Evolutionary conservation across 306 rosid genomes (phyloP), one percentile per base, ranked within the genome.

Genomic region (Ziziphus jujuba): DNA sequence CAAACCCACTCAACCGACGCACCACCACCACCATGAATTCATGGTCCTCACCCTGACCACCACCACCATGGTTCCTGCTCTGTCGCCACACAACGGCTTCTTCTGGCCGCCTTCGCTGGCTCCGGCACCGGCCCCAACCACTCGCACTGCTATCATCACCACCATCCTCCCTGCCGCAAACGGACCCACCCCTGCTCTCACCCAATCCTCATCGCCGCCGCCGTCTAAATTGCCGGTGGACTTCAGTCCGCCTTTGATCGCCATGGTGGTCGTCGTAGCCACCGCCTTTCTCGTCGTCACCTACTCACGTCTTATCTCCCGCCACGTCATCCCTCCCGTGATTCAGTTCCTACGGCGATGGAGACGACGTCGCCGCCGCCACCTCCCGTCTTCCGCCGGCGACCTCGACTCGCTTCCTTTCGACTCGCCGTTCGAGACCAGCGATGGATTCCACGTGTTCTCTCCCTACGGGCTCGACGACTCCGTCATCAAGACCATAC

Each of bases 391-490:
- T 2, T 86, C 95, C 7, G 48, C 82, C 9, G 93, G 81, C n/a
- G 98, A 89, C 80, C 53, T 82, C 1, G 97, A 92, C 35, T 89
- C 97, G 0, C 79, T 88, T 0, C 93, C 95, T 3, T 84, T 79
- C 76, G 97, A 90, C 19, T 90, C 95, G 35, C 89, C 96, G 15
- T 79, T 87, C 31, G 95, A 89, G 10, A 44, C 81, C 13, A 36
- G 61, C 7, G 89, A 87, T 7, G 89, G 76, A 2, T 81, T 79
- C 61, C 60, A 77, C 33, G 72, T 81, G 2, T 74, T 77, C 77
- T 88, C 96, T 5, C 92, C 98, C 1, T 92, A 84, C 59, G 98
- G 98, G 0, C 85, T 92, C 20, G 98, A 92, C 60, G 98, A 92
- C 61, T 82, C 93, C 5, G 83, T 87, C 7, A 92, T 92, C 65